Evolutionary conservation across 106 monocot species (phyloP).

Genomic region (Xerophyta viscosa): DNA sequence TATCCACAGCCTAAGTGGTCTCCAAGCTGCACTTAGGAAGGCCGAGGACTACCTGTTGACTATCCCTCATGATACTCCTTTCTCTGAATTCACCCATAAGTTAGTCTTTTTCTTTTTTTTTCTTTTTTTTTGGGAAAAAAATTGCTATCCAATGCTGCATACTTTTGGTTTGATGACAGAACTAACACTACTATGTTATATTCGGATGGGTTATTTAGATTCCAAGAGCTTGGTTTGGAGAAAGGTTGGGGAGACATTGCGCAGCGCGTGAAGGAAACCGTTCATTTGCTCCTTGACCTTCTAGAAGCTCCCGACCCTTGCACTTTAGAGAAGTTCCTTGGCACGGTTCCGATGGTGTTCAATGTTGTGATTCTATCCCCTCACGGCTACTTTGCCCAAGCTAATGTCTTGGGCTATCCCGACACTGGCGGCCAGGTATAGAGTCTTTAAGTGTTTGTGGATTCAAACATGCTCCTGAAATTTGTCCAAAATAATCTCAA

Average conservation of each 20-base stretch:
- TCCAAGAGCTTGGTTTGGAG: conserved; percentile 61
- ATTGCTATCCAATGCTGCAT: too few species aligned
- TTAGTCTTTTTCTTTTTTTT: too few species aligned
- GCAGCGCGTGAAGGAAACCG: conserved; percentile 32
- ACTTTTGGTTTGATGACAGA: too few species aligned
- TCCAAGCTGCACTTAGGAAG: conserved; percentile 59
- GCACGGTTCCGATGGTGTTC: conserved; percentile 72
- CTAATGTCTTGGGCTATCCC: conserved; percentile 81
- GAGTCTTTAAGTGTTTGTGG: too few species aligned
- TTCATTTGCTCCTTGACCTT: conserved; percentile 66
- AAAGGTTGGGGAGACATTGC: conserved; percentile 78
- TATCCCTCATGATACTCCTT: conserved; percentile 57
- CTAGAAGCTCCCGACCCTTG: conserved; percentile 81
- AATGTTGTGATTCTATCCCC: conserved; percentile 87
- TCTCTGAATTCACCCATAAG: conserved; percentile 49
- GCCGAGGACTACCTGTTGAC: conserved; percentile 46
- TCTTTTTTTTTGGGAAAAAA: too few species aligned
- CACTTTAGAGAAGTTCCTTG: conserved; percentile 65
- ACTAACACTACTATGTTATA: too few species aligned
- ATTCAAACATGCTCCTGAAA: too few species aligned
- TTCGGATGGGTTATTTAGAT: too few species aligned
- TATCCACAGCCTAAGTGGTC: conserved; percentile 48
- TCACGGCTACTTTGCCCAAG: conserved; percentile 87
- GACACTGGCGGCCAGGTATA: conserved; percentile 84
- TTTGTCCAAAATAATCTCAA: too few species aligned